Base-by-base conservation (phyloP, 257 asterid species). In the Oldenlandia corymbosa region DNA sequence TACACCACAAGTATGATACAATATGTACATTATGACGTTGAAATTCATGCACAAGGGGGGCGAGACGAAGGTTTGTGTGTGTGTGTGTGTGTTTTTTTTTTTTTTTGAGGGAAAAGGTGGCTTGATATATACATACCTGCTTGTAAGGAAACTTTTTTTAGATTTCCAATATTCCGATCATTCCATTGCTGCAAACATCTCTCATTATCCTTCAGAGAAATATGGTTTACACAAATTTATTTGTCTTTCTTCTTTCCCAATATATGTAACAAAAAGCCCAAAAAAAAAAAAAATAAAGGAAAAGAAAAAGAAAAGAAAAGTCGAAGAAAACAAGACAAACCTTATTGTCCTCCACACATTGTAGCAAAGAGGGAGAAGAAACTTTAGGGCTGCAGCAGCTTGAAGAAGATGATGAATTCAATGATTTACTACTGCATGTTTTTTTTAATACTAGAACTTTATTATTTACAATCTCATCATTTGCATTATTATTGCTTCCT, bases 161-260 rank as follows among this genome's bases (percentile, higher is more conserved):
- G 28, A 21, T 20, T 45, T 17, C 0, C 66, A 61, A 43, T 54
- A 61, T 61, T 43, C 5, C 47, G 45, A 18, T 47, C 57, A 28
- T 46, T 62, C 67, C 67, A 62, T 47, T n/a, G 14, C 51, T 46
- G 57, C 43, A 30, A 14, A 30, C 21, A 26, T 12, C 57, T 62
- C 1, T 49, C 67, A 9, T 32, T 57, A 30, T 46, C 37, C 67
- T 62, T 28, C 67, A 62, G 5, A 14, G 30, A 31, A 17, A 30
- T 32, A 21, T n/a, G n/a, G n/a, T n/a, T n/a, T n/a, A n/a, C n/a
- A n/a, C n/a, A n/a, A n/a, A n/a, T n/a, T n/a, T n/a, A n/a, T n/a
- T n/a, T n/a, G n/a, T n/a, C n/a, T n/a, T n/a, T n/a, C n/a, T n/a
- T n/a, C n/a, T n/a, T n/a, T n/a, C n/a, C n/a, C n/a, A n/a, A n/a